Conservation (phyloP, 1,284 basidiomycete genomes). For the Apiotrichum montevideense region DNA sequence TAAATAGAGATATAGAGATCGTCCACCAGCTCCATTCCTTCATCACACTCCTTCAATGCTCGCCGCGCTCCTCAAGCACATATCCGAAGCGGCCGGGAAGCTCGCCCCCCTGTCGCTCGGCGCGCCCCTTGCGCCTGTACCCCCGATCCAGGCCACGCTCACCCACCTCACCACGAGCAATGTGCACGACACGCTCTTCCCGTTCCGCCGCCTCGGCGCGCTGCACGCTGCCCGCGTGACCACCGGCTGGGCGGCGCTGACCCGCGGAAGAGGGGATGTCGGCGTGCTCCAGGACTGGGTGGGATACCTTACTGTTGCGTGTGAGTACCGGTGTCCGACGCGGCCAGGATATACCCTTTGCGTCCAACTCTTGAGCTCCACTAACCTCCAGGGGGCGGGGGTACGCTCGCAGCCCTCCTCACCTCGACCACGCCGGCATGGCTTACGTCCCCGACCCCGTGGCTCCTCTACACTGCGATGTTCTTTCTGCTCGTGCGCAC, state of each 20-base stretch:
- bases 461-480: conserved; percentile 32
- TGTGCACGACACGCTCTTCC: conserved; percentile 32
- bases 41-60: neutral
- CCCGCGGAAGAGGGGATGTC: conserved; percentile 17
- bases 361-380: too few species aligned
- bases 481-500: conserved; percentile 32
- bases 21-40: too few species aligned
- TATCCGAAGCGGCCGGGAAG: neutral
- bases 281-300: conserved; percentile 33
- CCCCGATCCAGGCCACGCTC: conserved; percentile 21
- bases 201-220: conserved; percentile 28
- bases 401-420: conserved; percentile 31
- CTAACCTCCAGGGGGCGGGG: conserved; percentile 35
- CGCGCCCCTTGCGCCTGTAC: conserved; percentile 9
- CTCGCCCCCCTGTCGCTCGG: neutral
- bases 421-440: conserved; percentile 37
- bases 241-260: conserved; percentile 33
- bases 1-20: too few species aligned
- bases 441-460: conserved; percentile 35
- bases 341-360: neutral
- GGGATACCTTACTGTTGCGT: conserved; percentile 37
- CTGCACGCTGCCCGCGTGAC: conserved; percentile 36
- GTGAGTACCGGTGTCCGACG: conserved; percentile 33
- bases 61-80: neutral
- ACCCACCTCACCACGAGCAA: conserved; percentile 26